Percentiles rank a stretch among this genome's conserved stretches.
Conservation (phyloP, 1,139 yeast species). For the Suhomyces taliae region DNA sequence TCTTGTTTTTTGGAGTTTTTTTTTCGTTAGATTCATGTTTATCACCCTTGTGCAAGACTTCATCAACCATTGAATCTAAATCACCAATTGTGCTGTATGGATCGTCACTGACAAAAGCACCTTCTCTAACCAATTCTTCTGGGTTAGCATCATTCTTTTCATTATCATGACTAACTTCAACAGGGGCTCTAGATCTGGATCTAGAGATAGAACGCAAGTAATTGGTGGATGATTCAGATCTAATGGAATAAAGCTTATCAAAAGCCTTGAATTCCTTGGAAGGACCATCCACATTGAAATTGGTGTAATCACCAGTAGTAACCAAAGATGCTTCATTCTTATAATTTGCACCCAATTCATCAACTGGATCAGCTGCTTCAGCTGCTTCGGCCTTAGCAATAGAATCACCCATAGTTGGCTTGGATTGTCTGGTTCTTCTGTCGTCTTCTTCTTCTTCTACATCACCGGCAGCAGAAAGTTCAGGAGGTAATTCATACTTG, state of each 20-base stretch:
- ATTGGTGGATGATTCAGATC: constrained; percentile 42
- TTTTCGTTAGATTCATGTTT: constrained; percentile 1
- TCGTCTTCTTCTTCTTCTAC: constrained; percentile 25
- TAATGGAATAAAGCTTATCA: constrained; percentile 28
- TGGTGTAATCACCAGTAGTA: constrained; percentile 52
- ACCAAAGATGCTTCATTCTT: constrained; percentile 45
- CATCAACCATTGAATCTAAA: constrained; percentile 44
- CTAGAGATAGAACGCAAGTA: constrained; percentile 63
- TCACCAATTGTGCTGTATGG: constrained; percentile 43
- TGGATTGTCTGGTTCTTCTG: constrained; percentile 44
- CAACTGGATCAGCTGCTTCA: constrained; percentile 5
- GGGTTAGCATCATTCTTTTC: constrained; percentile 48
- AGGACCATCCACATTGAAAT: constrained; percentile 47
- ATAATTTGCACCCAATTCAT: constrained; percentile 19
- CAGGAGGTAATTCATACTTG: constrained; percentile 48
- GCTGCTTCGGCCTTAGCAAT: constrained; percentile 47
- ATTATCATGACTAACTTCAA: constrained; percentile 16
- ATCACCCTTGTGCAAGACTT: constrained; percentile 27
- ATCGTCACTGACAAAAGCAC: constrained; percentile 49
- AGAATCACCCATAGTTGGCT: constrained; percentile 52
- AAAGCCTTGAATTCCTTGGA: constrained; percentile 16
- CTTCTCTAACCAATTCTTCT: constrained; percentile 41
- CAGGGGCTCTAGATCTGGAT: constrained; percentile 53
- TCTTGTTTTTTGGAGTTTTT: constrained; percentile 3
- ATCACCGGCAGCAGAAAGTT: constrained; percentile 20